phyloP scores from a whole-genome alignment of 768 basidiomycete species.

The Serendipita sp. region DNA sequence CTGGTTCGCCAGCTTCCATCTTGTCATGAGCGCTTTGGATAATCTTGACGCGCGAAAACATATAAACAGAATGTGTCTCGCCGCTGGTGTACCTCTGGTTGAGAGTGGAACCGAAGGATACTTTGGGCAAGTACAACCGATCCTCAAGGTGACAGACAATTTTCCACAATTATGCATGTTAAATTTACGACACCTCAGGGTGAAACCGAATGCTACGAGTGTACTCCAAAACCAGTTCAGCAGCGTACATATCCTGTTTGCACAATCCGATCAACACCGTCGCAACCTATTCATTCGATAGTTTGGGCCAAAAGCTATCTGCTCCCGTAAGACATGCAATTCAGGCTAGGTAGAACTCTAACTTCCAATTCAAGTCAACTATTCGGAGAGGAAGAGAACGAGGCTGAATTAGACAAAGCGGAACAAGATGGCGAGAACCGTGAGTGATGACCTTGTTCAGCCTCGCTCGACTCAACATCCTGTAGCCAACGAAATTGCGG shows the following conservation, averaged over 20 bases:
- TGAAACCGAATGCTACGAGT: conserved; percentile 88
- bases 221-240: conserved; percentile 79
- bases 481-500: conserved; percentile 75
- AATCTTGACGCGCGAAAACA: conserved; percentile 91
- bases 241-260: conserved; percentile 87
- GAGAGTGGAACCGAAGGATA: conserved; percentile 97
- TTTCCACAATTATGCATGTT: background rate
- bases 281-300: conserved; percentile 95
- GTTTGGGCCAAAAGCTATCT: conserved; percentile 98
- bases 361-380: conserved; percentile 43
- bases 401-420: conserved; percentile 78
- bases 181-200: conserved; percentile 31
- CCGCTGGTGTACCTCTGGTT: conserved; percentile 74
- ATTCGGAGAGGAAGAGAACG: conserved; percentile 82
- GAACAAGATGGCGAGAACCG: conserved; percentile 90
- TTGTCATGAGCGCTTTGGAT: conserved; percentile 90
- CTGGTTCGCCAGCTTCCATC: conserved; percentile 82
- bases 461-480: background rate
- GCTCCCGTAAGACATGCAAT: conserved; percentile 44
- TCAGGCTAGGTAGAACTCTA: conserved; percentile 2
- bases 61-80: conserved; percentile 96
- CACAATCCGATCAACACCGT: conserved; percentile 92
- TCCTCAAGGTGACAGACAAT: conserved; percentile 47
- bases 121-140: conserved; percentile 88
- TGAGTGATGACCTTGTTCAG: conserved; percentile 18